Evolutionary conservation across 805 yeast genomes (phyloP).

Genomic region (Lipomyces yamanashiensis): DNA sequence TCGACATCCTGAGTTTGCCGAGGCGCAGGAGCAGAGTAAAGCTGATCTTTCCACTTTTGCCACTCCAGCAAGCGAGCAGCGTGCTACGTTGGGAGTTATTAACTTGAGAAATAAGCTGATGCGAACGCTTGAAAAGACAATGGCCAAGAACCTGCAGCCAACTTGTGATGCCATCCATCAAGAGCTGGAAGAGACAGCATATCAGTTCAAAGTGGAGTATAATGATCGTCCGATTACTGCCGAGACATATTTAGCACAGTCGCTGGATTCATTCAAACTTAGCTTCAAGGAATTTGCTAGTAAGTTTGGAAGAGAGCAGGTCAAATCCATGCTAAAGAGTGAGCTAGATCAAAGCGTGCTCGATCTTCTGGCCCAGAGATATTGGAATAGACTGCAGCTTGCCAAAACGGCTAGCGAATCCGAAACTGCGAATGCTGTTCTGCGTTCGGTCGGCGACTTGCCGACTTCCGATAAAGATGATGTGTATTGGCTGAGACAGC

Average conservation of each 20-base stretch:
- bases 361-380: conserved; percentile 83
- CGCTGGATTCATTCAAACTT: conserved; percentile 82
- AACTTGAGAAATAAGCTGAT: conserved; percentile 78
- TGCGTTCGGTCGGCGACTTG: conserved; percentile 61
- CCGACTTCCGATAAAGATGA: conserved; percentile 66
- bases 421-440: conserved; percentile 40
- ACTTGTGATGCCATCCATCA: conserved; percentile 83
- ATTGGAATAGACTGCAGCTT: conserved; percentile 77
- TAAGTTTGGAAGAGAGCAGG: conserved; percentile 79
- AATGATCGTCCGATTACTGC: conserved; percentile 94
- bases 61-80: conserved; percentile 6
- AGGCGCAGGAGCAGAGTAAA: not conserved
- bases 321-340: conserved; percentile 74
- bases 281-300: conserved; percentile 86
- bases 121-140: conserved; percentile 83
- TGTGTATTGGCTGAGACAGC: conserved; percentile 82
- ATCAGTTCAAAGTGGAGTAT: conserved; percentile 93
- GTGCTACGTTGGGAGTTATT: conserved; percentile 69
- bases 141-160: conserved; percentile 87
- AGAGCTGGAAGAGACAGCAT: conserved; percentile 91
- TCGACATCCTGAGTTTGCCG: conserved; percentile 58
- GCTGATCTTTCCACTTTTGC: not conserved
- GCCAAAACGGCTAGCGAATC: conserved; percentile 28
- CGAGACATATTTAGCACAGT: conserved; percentile 89
- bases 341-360: conserved; percentile 88